Percentiles rank a stretch among this genome's conserved stretches.
phyloP scores from a whole-genome alignment of 768 basidiomycete genomes.

The Lentinula detonsa region DNA sequence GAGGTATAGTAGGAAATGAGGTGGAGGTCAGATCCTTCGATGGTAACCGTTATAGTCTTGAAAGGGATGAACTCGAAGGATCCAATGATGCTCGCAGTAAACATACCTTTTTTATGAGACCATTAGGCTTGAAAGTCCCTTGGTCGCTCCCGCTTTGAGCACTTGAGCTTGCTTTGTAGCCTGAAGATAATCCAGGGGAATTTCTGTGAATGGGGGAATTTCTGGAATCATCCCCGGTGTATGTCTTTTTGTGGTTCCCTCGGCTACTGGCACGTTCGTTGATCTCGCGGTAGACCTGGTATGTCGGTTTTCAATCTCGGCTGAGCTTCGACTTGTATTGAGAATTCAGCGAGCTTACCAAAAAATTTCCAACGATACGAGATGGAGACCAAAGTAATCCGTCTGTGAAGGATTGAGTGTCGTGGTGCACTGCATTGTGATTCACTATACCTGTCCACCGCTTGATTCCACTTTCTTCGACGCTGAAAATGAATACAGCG shows the following conservation, averaged over 20 bases:
- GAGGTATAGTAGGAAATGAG: constrained; percentile 81
- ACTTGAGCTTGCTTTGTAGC: constrained; percentile 24
- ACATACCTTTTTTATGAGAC: constrained; percentile 76
- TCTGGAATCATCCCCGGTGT: constrained; percentile 42
- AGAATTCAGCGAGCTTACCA: constrained; percentile 39
- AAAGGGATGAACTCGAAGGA: not conserved
- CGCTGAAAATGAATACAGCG: constrained; percentile 84
- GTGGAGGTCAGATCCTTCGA: constrained; percentile 76
- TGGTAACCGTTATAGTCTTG: constrained; percentile 81
- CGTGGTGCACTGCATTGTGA: constrained; percentile 5
- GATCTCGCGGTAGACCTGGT: constrained; percentile 78
- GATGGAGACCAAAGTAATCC: constrained; percentile 78
- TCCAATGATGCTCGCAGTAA: not conserved
- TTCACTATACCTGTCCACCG: constrained; percentile 65
- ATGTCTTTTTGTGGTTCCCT: constrained; percentile 41
- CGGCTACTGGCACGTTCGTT: constrained; percentile 60
- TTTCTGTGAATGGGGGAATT: constrained; percentile 31
- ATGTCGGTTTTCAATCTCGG: not conserved
- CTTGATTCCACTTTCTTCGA: constrained; percentile 84
- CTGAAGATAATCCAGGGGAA: constrained; percentile 33
- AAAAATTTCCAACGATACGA: constrained; percentile 78
- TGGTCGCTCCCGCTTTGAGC: constrained; percentile 34
- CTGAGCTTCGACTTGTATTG: not conserved
- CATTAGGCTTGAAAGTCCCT: constrained; percentile 61
- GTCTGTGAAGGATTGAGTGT: constrained; percentile 26